Evolutionary conservation across 176 grass and related monocot genomes (phyloP).

Genomic region (bread wheat (Triticum aestivum)): IWGSC_CS_RefSeq_v2.1 NC_057812.1:8721534-8722033

Average conservation of each 20-base stretch:
- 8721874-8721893: too few species aligned
- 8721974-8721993: too few species aligned
- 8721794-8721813: too few species aligned
- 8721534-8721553: conserved; percentile 40
- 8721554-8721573: conserved; percentile 24
- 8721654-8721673: conserved; percentile 23
- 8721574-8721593: background rate
- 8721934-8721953: too few species aligned
- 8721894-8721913: too few species aligned
- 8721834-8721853: too few species aligned
- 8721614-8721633: background rate
- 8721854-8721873: too few species aligned
- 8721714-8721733: conserved; percentile 33
- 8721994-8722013: too few species aligned
- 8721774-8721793: background rate
- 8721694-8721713: background rate
- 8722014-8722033: too few species aligned
- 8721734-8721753: background rate
- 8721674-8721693: conserved; percentile 39
- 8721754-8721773: background rate
- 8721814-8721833: too few species aligned
- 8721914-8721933: too few species aligned
- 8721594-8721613: conserved; percentile 4
- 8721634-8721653: conserved; percentile 15
- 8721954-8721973: too few species aligned